These are phyloP conservation scores for Epichloe elymi DNA, from an alignment of 2,329 filamentous ascomycete species.

Conservation along the genomic window DNA sequence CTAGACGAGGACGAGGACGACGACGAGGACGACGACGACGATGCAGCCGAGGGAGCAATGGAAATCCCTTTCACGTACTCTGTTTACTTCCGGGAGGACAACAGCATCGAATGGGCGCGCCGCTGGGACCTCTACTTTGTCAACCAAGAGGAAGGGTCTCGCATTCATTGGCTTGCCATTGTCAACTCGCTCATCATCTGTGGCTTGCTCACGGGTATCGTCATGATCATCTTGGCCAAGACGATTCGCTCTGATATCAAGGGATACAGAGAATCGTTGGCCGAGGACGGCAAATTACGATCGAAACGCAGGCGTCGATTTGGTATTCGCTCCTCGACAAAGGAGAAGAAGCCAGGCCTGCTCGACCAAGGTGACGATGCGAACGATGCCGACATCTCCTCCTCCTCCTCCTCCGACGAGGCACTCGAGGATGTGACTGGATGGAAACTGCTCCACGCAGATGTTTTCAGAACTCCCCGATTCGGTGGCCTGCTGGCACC, in stretches of 20 bases:
- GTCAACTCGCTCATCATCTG: conserved; percentile 78
- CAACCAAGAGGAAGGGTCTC: conserved; percentile 69
- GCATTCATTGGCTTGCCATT: conserved; percentile 80
- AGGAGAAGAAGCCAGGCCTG: conserved; percentile 47
- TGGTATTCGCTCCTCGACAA: conserved; percentile 10
- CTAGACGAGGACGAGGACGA: conserved; percentile 30
- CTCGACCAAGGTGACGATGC: conserved; percentile 45
- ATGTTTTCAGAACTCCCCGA: conserved; percentile 66
- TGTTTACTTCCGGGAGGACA: conserved; percentile 78
- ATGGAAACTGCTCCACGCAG: conserved; percentile 81
- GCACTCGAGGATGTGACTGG: conserved; percentile 67
- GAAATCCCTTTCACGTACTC: conserved; percentile 79
- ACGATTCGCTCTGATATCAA: conserved; percentile 72
- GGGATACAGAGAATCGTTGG: conserved; percentile 49
- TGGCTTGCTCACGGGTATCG: conserved; percentile 62
- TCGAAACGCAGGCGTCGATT: conserved; percentile 34
- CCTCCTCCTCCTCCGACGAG: conserved; percentile 30
- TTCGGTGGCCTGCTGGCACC: conserved; percentile 65
- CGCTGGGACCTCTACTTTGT: conserved; percentile 86
- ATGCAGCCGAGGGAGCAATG: conserved; percentile 53
- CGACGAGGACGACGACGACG: conserved; percentile 32
- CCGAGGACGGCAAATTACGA: conserved; percentile 53
- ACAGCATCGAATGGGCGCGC: conserved; percentile 66
- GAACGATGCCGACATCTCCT: conserved; percentile 39
- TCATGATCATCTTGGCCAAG: conserved; percentile 67